phyloP scores from a whole-genome alignment of 805 yeast genomes.

The Saccharomyces eubayanus region DNA sequence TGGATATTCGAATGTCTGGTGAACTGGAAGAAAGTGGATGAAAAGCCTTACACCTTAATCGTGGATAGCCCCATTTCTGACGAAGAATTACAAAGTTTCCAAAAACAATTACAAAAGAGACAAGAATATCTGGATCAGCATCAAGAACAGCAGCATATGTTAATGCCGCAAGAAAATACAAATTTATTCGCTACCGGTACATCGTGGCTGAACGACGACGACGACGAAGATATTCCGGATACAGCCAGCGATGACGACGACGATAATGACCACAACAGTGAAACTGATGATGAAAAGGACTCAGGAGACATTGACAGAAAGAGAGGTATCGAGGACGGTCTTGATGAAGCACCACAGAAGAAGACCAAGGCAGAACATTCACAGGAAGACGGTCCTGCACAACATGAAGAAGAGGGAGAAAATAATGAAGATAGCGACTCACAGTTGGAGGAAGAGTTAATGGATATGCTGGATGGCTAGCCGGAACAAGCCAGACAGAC shows the following conservation, averaged over 20 bases:
- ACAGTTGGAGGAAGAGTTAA: conserved; percentile 25
- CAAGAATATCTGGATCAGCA: conserved; percentile 18
- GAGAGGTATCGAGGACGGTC: conserved; percentile 2
- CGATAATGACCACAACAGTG: conserved; percentile 21
- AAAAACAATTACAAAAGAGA: conserved; percentile 28
- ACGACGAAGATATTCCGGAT: conserved; percentile 23
- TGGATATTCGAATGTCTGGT: conserved; percentile 88
- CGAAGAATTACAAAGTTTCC: conserved; percentile 32
- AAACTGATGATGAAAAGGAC: conserved; percentile 5
- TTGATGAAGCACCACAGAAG: neutral
- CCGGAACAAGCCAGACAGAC: neutral
- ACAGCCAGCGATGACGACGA: conserved; percentile 24
- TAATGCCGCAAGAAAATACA: conserved; percentile 9
- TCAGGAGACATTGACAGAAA: conserved; percentile 5
- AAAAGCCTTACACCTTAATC: conserved; percentile 46
- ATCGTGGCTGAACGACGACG: conserved; percentile 29
- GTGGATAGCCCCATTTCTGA: conserved; percentile 42
- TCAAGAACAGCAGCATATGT: conserved; percentile 8
- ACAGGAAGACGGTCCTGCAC: conserved; percentile 1
- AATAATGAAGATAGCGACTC: conserved; percentile 19
- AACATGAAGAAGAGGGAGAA: conserved; percentile 4
- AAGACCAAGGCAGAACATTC: neutral
- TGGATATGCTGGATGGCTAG: conserved; percentile 21
- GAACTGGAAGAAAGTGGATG: conserved; percentile 65
- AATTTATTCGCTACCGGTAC: conserved; percentile 25